phyloP scores from a whole-genome alignment of 202 grass and related monocot genomes.

The Panicum virgatum region DNA sequence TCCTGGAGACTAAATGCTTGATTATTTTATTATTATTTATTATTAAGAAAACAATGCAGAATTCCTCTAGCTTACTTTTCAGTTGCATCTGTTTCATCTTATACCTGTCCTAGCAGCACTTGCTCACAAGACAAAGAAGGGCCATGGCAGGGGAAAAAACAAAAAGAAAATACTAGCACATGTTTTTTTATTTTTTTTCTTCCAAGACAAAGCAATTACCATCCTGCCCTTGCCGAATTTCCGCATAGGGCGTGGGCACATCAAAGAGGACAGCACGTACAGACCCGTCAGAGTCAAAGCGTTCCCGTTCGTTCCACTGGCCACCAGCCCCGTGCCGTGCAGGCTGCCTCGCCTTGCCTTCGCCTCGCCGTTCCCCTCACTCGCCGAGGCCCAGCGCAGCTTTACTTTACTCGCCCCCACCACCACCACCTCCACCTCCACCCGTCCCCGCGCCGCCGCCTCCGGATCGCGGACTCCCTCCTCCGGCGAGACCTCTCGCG shows the following conservation, averaged over 20 bases:
- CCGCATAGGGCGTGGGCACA: not conserved
- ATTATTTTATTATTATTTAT: too few species aligned
- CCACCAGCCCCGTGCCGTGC: conserved; percentile 34
- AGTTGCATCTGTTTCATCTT: too few species aligned
- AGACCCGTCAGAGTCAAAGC: conserved; percentile 50
- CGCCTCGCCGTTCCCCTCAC: not conserved
- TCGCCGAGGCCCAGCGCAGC: conserved; percentile 42
- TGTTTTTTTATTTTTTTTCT: too few species aligned
- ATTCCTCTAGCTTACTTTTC: too few species aligned
- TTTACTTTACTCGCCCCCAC: conserved; percentile 48
- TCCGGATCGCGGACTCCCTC: conserved; percentile 36
- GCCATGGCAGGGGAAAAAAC: too few species aligned
- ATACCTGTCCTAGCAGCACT: too few species aligned
- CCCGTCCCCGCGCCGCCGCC: conserved; percentile 32
- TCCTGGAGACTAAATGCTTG: too few species aligned
- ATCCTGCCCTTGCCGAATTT: too few species aligned
- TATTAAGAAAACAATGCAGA: too few species aligned
- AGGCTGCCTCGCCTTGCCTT: not conserved
- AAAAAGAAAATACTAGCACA: too few species aligned
- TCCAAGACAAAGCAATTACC: too few species aligned
- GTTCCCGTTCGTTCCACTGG: conserved; percentile 33
- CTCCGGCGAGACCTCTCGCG: not conserved
- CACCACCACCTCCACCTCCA: conserved; percentile 4
- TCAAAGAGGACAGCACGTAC: not conserved
- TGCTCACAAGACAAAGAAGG: too few species aligned